These are phyloP conservation scores for Chlorella sp. DNA, from an alignment of 139 green algal genomes.

Conservation along the genomic window DNA sequence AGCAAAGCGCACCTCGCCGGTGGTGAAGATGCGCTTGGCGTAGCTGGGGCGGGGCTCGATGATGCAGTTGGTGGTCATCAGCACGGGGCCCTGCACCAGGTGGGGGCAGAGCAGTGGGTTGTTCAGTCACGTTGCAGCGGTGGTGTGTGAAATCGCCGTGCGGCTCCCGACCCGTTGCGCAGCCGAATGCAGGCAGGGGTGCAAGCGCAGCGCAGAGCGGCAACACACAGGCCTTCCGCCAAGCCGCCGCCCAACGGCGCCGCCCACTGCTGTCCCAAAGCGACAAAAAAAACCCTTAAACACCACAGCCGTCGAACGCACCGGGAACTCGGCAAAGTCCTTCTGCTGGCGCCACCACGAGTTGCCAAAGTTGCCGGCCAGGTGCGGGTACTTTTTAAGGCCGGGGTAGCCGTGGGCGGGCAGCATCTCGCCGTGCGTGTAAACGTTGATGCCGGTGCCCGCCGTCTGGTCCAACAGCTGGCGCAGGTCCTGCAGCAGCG, in stretches of 20 bases:
- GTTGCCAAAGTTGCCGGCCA: constrained; percentile 64
- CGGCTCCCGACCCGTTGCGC: too few species aligned
- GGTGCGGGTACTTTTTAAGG: constrained; percentile 65
- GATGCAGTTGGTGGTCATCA: constrained; percentile 84
- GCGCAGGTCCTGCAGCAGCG: constrained; percentile 56
- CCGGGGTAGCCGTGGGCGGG: constrained; percentile 74
- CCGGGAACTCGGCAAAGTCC: constrained; percentile 60
- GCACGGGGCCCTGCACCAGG: constrained; percentile 60
- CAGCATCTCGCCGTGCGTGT: constrained; percentile 84
- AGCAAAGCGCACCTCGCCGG: constrained; percentile 60
- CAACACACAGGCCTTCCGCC: too few species aligned
- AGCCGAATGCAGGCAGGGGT: neutral
- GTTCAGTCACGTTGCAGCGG: neutral
- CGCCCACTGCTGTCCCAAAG: too few species aligned
- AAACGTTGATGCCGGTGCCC: constrained; percentile 76
- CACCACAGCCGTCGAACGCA: neutral
- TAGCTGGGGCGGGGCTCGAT: constrained; percentile 64
- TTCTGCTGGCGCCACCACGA: constrained; percentile 64
- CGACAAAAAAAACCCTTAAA: neutral
- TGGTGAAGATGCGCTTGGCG: constrained; percentile 68
- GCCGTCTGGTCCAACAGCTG: constrained; percentile 68
- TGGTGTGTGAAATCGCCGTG: too few species aligned
- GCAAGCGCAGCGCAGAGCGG: too few species aligned
- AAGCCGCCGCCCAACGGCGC: too few species aligned
- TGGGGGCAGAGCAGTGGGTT: neutral